Percentiles rank a stretch among this genome's conserved stretches.
Evolutionary conservation across 2,329 filamentous ascomycete species (phyloP).

Genomic region (Curvularia sp.): DNA sequence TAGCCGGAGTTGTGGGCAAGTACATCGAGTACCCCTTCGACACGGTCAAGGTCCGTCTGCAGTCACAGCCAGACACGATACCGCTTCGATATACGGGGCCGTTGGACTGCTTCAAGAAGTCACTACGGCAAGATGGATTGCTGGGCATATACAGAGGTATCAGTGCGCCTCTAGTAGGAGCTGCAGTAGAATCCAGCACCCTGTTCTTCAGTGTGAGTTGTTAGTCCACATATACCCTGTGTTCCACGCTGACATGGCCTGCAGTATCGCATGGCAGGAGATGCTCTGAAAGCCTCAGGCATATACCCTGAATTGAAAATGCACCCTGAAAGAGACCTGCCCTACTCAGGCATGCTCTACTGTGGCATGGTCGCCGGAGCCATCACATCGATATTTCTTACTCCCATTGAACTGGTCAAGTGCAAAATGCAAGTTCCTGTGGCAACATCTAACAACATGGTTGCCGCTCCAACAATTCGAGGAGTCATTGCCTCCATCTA

Average conservation of each 20-base stretch:
- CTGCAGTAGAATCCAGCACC: conserved; percentile 89
- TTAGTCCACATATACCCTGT: not conserved
- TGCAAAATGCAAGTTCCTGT: conserved; percentile 92
- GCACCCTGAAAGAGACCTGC: conserved; percentile 63
- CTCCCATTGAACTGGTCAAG: conserved; percentile 95
- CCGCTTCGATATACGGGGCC: conserved; percentile 85
- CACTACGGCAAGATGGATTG: conserved; percentile 79
- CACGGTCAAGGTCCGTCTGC: conserved; percentile 95
- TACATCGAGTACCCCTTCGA: conserved; percentile 99
- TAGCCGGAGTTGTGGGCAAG: conserved; percentile 90
- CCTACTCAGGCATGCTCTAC: conserved; percentile 75
- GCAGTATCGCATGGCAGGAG: conserved; percentile 59
- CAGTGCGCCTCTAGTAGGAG: conserved; percentile 86
- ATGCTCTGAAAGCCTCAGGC: conserved; percentile 67
- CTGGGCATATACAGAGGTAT: conserved; percentile 89
- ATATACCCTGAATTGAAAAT: conserved; percentile 59
- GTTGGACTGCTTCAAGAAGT: conserved; percentile 91
- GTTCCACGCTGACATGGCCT: conserved; percentile 27
- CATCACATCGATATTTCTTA: conserved; percentile 88
- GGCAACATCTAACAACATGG: conserved; percentile 47
- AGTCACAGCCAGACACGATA: conserved; percentile 88
- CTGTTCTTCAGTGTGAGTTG: conserved; percentile 79
- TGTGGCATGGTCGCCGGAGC: conserved; percentile 88
- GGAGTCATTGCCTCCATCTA: conserved; percentile 80
- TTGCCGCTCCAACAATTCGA: conserved; percentile 67